Percentiles rank a stretch among this genome's conserved stretches.
phyloP scores from a whole-genome alignment of 108 stramenopile species.

The Nitzschia sp. region DNA sequence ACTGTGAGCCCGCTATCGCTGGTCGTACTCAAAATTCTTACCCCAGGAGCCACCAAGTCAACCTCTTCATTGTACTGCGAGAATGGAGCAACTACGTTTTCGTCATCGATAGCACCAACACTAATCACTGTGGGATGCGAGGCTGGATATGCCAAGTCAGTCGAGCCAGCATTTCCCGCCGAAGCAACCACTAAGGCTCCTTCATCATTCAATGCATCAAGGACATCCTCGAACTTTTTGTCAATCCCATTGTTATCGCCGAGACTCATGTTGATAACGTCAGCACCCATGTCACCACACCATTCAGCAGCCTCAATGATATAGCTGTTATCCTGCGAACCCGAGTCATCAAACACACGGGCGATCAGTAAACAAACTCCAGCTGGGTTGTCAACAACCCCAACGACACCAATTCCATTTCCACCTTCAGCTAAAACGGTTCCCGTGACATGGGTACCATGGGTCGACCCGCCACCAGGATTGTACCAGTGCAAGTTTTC shows the following conservation, averaged over 20 bases:
- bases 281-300: slow-evolving; percentile 45
- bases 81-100: slow-evolving; percentile 5
- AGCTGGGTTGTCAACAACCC: slow-evolving; percentile 29
- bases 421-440: slow-evolving; percentile 48
- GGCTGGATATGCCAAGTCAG: slow-evolving; percentile 28
- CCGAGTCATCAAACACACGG: slow-evolving; percentile 3
- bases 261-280: slow-evolving; percentile 53
- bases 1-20: slow-evolving; percentile 7
- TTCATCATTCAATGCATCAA: neutral
- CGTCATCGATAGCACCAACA: slow-evolving; percentile 33
- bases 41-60: slow-evolving; percentile 61
- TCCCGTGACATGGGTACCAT: slow-evolving; percentile 56
- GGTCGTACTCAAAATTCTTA: slow-evolving; percentile 24
- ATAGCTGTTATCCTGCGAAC: neutral
- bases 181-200: slow-evolving; percentile 46
- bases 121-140: slow-evolving; percentile 45
- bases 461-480: neutral
- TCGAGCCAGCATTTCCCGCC: slow-evolving; percentile 52
- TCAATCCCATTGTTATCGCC: slow-evolving; percentile 29
- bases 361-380: slow-evolving; percentile 39
- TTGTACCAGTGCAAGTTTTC: slow-evolving; percentile 4
- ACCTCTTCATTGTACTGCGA: slow-evolving; percentile 40
- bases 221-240: neutral
- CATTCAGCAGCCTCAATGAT: slow-evolving; percentile 32
- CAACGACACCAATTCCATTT: slow-evolving; percentile 56